Evolutionary conservation across 2,329 filamentous ascomycete genomes (phyloP).

Genomic region (Paramyrothecium sp.): DNA sequence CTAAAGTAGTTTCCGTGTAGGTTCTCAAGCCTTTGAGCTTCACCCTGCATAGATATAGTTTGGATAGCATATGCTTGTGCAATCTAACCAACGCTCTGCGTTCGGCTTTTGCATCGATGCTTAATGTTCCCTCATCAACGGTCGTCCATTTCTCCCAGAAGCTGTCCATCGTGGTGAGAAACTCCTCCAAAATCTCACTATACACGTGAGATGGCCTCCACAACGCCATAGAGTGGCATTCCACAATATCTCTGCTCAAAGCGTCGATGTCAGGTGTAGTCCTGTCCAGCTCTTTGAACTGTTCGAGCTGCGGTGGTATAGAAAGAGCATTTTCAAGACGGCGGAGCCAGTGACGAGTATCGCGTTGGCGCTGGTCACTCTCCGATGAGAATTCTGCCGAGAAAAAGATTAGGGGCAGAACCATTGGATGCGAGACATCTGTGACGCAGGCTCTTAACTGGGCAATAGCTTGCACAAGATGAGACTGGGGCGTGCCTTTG

Average conservation of each 20-base stretch:
- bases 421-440: slow-evolving; percentile 57
- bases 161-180: slow-evolving; percentile 45
- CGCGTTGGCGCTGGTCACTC: slow-evolving; percentile 60
- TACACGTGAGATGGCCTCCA: slow-evolving; percentile 64
- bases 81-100: slow-evolving; percentile 37
- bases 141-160: slow-evolving; percentile 32
- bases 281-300: slow-evolving; percentile 52
- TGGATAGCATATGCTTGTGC: slow-evolving; percentile 50
- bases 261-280: slow-evolving; percentile 57
- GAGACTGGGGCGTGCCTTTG: slow-evolving; percentile 59
- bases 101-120: slow-evolving; percentile 23
- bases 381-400: slow-evolving; percentile 54
- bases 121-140: slow-evolving; percentile 13
- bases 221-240: slow-evolving; percentile 60
- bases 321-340: slow-evolving; percentile 59
- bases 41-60: slow-evolving; percentile 58
- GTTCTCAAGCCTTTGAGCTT: slow-evolving; percentile 62
- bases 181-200: slow-evolving; percentile 47
- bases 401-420: slow-evolving; percentile 59
- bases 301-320: slow-evolving; percentile 59
- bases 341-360: slow-evolving; percentile 61
- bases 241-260: slow-evolving; percentile 60
- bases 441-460: slow-evolving; percentile 48
- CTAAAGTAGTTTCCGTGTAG: slow-evolving; percentile 61
- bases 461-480: slow-evolving; percentile 46